These are phyloP conservation scores for Debaryomyces sp. DNA, from an alignment of 1,139 yeast species.

Conservation along the genomic window DNA sequence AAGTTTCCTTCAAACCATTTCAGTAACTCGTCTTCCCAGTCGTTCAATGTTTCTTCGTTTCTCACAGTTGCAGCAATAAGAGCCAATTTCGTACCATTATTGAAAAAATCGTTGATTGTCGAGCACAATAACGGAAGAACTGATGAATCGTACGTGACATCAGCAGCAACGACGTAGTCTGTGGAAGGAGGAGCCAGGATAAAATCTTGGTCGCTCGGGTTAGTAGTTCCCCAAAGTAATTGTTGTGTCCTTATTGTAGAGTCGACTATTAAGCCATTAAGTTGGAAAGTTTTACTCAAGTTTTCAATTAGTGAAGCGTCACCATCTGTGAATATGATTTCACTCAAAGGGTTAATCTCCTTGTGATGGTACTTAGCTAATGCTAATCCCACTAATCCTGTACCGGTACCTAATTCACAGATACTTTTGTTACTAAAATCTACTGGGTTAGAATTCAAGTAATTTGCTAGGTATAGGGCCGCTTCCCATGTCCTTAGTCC, in stretches of 20 bases:
- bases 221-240: constrained; percentile 59
- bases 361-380: constrained; percentile 34
- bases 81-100: constrained; percentile 33
- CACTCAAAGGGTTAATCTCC: constrained; percentile 16
- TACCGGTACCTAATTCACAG: constrained; percentile 86
- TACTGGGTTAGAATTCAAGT: constrained; percentile 26
- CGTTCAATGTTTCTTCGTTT: constrained; percentile 55
- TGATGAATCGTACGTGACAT: constrained; percentile 77
- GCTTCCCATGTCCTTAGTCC: constrained; percentile 97
- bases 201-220: constrained; percentile 33
- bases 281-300: constrained; percentile 44
- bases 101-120: constrained; percentile 48
- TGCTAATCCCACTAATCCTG: constrained; percentile 79
- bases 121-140: constrained; percentile 58
- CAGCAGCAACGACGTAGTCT: constrained; percentile 73
- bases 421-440: constrained; percentile 28
- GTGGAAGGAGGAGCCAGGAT: constrained; percentile 18
- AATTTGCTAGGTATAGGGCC: constrained; percentile 65
- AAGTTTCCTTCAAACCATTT: constrained; percentile 30
- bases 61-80: constrained; percentile 77
- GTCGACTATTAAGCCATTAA: constrained; percentile 38
- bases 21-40: constrained; percentile 52
- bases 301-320: constrained; percentile 63
- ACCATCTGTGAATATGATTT: constrained; percentile 73
- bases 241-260: constrained; percentile 26